Base-by-base conservation (phyloP, 305 asterid species). In the Plantago lanceolata region DNA sequence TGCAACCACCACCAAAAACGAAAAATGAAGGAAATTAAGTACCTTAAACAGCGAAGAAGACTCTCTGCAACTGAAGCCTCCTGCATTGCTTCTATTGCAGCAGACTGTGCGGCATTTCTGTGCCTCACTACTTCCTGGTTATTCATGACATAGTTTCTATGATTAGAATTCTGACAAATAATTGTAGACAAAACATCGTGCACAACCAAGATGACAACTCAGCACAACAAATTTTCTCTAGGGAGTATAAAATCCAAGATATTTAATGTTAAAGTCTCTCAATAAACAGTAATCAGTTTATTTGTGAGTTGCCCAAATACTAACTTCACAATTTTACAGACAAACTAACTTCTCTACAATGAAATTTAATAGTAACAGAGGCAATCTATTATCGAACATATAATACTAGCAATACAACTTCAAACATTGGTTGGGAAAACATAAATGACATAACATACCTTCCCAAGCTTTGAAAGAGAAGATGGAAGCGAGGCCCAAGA, bases 1-100 rank as follows among this genome's bases (percentile, higher is more conserved):
- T 35, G 14, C 2, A 8, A 54, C 14, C 8, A 28, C 31, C 15
- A 6, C 11, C 9, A 12, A 12, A 40, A 9, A 12, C 9, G 15
- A 40, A 9, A 1, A 8, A 40, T 9, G 45, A 40, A 33, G 2
- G 45, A 40, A 40, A 40, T 40, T 40, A 12, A 69, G 60, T 85
- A 93, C 99, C 97, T 89, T 76, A 93, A 75, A 73, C 99, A 89
- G 60, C 81, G 86, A 73, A 93, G 97, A 65, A 93, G 79, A 69
- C 81, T 84, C 79, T 93, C 97, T 0, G 95, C 85, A 45, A 84
- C 76, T 8, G 95, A 85, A 75, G 98, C 97, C 77, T 87, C 96
- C 76, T 85, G 91, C 80, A 89, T 82, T 68, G 99, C 99, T 75
- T 89, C 99, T 67, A 84, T 80, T 33, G 99, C 99, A 71, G 97